Evolutionary conservation across 495 filamentous ascomycete genomes (phyloP).

Genomic region (Jackrogersella minutella): DNA sequence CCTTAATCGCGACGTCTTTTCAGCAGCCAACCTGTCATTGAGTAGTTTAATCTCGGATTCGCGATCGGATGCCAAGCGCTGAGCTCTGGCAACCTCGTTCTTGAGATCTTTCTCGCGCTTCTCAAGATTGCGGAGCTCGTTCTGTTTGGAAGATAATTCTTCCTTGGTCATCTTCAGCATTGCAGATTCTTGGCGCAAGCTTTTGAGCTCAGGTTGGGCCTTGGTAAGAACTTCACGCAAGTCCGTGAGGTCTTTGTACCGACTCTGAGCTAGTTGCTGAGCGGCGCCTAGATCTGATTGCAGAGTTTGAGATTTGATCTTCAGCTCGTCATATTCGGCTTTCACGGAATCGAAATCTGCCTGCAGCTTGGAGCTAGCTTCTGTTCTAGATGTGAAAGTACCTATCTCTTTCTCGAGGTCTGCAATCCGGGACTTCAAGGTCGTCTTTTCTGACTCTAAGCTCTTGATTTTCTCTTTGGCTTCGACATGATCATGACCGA

Average conservation of each 20-base stretch:
- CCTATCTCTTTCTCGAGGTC: conserved; percentile 71
- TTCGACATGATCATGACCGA: conserved; percentile 83
- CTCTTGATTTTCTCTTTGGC: conserved; percentile 78
- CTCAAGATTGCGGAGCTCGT: conserved; percentile 77
- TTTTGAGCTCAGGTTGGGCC: conserved; percentile 82
- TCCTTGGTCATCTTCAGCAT: conserved; percentile 75
- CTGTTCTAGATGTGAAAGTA: conserved; percentile 43
- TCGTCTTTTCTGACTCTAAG: conserved; percentile 54
- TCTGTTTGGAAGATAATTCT: conserved; percentile 70
- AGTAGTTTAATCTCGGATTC: conserved; percentile 79
- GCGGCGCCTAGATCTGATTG: conserved; percentile 87
- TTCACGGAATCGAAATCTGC: conserved; percentile 67
- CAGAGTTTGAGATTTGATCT: conserved; percentile 70
- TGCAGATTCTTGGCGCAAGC: conserved; percentile 75
- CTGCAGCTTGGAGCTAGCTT: conserved; percentile 60
- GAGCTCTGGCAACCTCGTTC: conserved; percentile 72
- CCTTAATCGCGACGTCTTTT: conserved; percentile 72
- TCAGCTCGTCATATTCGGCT: conserved; percentile 77
- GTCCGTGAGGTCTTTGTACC: conserved; percentile 89
- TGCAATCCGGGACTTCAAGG: conserved; percentile 67
- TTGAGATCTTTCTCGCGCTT: conserved; percentile 81
- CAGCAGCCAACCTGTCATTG: conserved; percentile 76
- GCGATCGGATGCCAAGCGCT: conserved; percentile 71
- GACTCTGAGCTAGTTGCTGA: conserved; percentile 80
- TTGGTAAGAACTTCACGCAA: conserved; percentile 80